Conservation (phyloP, 2,329 filamentous ascomycete species). For the Sordariomycetes sp. region DNA sequence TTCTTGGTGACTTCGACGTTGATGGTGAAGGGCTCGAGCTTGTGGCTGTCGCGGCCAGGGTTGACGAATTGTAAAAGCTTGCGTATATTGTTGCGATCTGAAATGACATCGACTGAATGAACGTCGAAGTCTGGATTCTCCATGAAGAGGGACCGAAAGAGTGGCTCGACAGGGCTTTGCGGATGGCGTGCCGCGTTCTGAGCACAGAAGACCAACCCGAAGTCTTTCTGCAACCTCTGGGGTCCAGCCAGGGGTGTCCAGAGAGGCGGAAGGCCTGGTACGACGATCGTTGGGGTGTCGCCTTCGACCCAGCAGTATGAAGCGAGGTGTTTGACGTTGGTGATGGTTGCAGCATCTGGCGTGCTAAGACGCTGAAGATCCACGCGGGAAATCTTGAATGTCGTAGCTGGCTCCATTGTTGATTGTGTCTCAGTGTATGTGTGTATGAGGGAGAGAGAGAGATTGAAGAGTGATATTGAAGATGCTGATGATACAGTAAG, state of each 20-base stretch:
- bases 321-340: conserved; percentile 26
- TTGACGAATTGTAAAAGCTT: conserved; percentile 5
- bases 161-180: conserved; percentile 31
- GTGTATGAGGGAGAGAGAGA: too few relatives aligned
- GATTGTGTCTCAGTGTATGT: too few relatives aligned
- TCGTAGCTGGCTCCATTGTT: too few relatives aligned
- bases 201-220: conserved; percentile 29
- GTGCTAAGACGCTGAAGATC: conserved; percentile 10
- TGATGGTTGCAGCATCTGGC: conserved; percentile 17
- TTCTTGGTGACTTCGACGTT: conserved; percentile 24
- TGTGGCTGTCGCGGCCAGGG: conserved; percentile 11
- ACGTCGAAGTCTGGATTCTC: conserved; percentile 28
- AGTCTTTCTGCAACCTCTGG: conserved; percentile 21
- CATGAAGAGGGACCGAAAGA: conserved; percentile 32
- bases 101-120: conserved; percentile 27
- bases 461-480: too few relatives aligned
- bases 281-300: conserved; percentile 28
- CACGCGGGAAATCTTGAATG: conserved; percentile 12
- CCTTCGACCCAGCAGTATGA: conserved; percentile 42
- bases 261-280: conserved; percentile 29
- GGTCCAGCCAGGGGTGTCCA: conserved; percentile 22
- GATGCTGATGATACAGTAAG: too few relatives aligned
- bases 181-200: conserved; percentile 36
- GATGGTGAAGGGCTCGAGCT: conserved; percentile 28
- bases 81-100: conserved; percentile 28